A percentile compares a stretch with the other conserved stretches of the same genome.
phyloP scores from a whole-genome alignment of 148 eudicot genomes.

The Diospyros lotus region DNA sequence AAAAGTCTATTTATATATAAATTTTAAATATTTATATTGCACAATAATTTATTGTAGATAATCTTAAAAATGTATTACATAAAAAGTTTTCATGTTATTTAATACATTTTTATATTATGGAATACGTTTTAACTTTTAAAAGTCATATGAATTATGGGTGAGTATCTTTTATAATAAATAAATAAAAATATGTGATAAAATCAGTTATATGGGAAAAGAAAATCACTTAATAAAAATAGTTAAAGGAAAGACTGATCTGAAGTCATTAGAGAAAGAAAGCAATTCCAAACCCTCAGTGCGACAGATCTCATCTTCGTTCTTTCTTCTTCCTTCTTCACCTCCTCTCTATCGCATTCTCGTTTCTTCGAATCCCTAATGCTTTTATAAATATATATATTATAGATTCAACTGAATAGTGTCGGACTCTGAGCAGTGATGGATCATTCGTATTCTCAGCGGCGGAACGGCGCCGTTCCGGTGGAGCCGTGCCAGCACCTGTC shows the following conservation, averaged over 20 bases:
- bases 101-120: too few species aligned
- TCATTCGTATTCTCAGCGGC: constrained; percentile 3
- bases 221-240: not conserved
- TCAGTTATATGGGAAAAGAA: too few species aligned
- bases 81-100: too few species aligned
- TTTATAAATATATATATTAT: not conserved
- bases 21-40: too few species aligned
- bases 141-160: too few species aligned
- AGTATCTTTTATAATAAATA: too few species aligned
- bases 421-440: not conserved
- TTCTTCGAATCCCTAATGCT: not conserved
- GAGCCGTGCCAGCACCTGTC: constrained; percentile 40
- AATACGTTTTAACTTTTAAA: too few species aligned
- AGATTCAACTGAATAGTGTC: not conserved
- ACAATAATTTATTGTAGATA: too few species aligned
- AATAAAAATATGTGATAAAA: too few species aligned
- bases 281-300: constrained; percentile 9
- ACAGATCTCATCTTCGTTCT: not conserved
- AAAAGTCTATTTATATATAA: too few species aligned
- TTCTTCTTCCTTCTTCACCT: not conserved
- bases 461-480: constrained; percentile 10
- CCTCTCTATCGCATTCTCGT: not conserved
- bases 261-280: not conserved
- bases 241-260: constrained; percentile 9
- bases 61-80: too few species aligned